These are phyloP conservation scores for Microcos paniculata DNA, from an alignment of 345 rosid species.

Conservation along the genomic window DNA sequence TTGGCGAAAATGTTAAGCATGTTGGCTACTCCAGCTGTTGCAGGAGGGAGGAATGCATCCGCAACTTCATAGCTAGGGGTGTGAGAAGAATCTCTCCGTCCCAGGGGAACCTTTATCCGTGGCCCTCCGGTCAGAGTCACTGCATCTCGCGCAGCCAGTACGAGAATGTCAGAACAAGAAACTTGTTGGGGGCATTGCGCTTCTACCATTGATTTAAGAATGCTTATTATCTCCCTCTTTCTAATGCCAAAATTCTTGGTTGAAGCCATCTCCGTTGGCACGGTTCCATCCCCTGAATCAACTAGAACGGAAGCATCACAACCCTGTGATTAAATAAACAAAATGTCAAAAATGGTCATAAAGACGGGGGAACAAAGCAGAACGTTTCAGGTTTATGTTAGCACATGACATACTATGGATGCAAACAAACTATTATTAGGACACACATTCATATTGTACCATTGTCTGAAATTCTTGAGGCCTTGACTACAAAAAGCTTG, in stretches of 20 bases:
- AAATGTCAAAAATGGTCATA: neutral
- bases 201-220: constrained; percentile 38
- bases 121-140: constrained; percentile 38
- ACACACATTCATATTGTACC: too few relatives aligned
- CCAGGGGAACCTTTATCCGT: constrained; percentile 36
- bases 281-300: constrained; percentile 24
- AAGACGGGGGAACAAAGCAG: neutral
- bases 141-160: constrained; percentile 46
- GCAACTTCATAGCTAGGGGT: constrained; percentile 30
- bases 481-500: neutral
- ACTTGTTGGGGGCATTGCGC: constrained; percentile 40
- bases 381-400: neutral
- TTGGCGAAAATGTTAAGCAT: constrained; percentile 29
- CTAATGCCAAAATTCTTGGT: constrained; percentile 42
- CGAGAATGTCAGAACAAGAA: constrained; percentile 45
- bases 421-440: too few relatives aligned
- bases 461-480: neutral
- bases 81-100: constrained; percentile 36
- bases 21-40: constrained; percentile 37
- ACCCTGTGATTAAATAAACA: constrained; percentile 24
- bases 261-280: constrained; percentile 34
- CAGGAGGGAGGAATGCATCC: constrained; percentile 39
- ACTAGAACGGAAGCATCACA: constrained; percentile 50
- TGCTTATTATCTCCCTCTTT: constrained; percentile 38
- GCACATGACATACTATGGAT: too few relatives aligned